These are phyloP conservation scores for Magnaporthales sp. DNA, from an alignment of 2,329 filamentous ascomycete species.

Conservation along the genomic window DNA sequence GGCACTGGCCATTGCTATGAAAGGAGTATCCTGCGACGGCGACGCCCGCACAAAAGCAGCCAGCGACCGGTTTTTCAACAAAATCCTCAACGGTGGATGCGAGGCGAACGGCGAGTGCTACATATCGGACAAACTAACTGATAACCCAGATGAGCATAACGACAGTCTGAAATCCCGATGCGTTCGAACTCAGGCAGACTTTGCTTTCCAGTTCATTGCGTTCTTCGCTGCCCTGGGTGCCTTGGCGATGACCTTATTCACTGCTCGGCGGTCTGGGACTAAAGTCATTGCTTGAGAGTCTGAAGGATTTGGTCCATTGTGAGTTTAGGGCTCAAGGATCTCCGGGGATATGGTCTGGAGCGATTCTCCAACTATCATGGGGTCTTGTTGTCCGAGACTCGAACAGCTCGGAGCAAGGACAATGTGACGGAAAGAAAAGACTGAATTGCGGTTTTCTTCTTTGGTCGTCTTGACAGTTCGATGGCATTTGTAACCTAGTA, in stretches of 20 bases:
- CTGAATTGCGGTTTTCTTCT: not conserved
- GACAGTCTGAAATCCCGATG: slow-evolving; percentile 4
- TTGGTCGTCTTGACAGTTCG: not conserved
- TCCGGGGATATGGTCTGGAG: not conserved
- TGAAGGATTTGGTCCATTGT: not conserved
- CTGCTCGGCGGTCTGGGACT: slow-evolving; percentile 2
- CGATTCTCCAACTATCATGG: not conserved
- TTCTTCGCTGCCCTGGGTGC: slow-evolving; percentile 3
- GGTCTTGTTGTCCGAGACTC: not conserved
- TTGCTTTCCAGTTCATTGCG: slow-evolving; percentile 8
- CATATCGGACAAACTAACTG: not conserved
- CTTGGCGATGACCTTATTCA: slow-evolving; percentile 4
- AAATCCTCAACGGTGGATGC: slow-evolving; percentile 22
- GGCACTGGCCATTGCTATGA: slow-evolving; percentile 21
- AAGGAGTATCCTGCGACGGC: slow-evolving; percentile 17
- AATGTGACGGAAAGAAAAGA: not conserved
- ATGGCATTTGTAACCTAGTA: not conserved
- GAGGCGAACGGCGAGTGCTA: not conserved
- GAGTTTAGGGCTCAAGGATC: not conserved
- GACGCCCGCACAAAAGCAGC: not conserved
- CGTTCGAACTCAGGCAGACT: slow-evolving; percentile 6
- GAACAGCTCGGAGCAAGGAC: not conserved
- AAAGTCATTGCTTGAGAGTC: not conserved
- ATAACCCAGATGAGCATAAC: not conserved
- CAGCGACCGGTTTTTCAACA: slow-evolving; percentile 13